Conservation (phyloP, 2,329 filamentous ascomycete genomes). For the Scedosporium dehoogii region DNA sequence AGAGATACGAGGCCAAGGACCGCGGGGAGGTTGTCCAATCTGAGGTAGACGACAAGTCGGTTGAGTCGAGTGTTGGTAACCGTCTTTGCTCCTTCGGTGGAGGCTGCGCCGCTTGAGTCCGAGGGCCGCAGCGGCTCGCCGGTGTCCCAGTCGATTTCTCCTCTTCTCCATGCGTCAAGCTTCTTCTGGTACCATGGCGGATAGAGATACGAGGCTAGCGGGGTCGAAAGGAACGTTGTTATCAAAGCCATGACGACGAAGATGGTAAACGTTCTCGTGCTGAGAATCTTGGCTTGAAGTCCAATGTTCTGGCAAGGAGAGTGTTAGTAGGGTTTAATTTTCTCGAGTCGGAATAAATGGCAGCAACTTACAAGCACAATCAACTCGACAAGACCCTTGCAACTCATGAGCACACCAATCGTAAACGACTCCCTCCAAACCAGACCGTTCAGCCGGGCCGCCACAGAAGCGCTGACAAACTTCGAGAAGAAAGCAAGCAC, state of each 20-base stretch:
- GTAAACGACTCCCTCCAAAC: slow-evolving; percentile 85
- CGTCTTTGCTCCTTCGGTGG: slow-evolving; percentile 9
- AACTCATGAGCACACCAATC: slow-evolving; percentile 89
- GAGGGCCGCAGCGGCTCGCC: slow-evolving; percentile 29
- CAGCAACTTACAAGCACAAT: slow-evolving; percentile 67
- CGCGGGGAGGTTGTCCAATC: slow-evolving; percentile 74
- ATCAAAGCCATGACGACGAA: slow-evolving; percentile 90
- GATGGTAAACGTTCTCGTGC: slow-evolving; percentile 75
- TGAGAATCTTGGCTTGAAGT: slow-evolving; percentile 72
- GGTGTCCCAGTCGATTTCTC: slow-evolving; percentile 77
- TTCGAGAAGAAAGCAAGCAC: slow-evolving; percentile 76
- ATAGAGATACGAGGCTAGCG: slow-evolving; percentile 63
- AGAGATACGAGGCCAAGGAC: slow-evolving; percentile 76
- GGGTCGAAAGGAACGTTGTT: slow-evolving; percentile 77
- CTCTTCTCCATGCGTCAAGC: slow-evolving; percentile 53
- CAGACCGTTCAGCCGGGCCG: slow-evolving; percentile 64
- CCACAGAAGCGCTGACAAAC: slow-evolving; percentile 70
- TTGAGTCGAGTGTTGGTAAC: slow-evolving; percentile 30
- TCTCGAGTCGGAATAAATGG: background rate
- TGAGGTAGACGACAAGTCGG: slow-evolving; percentile 68
- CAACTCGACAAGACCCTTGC: slow-evolving; percentile 87
- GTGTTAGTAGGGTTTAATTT: background rate
- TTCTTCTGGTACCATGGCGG: slow-evolving; percentile 51
- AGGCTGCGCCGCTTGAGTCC: slow-evolving; percentile 11
- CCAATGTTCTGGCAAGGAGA: slow-evolving; percentile 50